Percentiles rank a stretch among this genome's conserved stretches.
These are phyloP conservation scores for Dictyostelium brefeldianum DNA, from an alignment of 78 protist species.

Conservation along the genomic window DNA sequence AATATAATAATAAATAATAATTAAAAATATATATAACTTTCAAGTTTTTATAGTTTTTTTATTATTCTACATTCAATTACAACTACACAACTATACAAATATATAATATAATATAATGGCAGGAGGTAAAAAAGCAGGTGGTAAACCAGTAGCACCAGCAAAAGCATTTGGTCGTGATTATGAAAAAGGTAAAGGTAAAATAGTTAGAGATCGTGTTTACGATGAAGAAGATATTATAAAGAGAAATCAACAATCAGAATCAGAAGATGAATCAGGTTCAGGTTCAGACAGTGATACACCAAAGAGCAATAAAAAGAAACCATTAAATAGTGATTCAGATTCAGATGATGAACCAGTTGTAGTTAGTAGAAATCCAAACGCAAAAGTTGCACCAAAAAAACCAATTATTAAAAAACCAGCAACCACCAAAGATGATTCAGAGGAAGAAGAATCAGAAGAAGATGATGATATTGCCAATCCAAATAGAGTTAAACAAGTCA, in stretches of 20 bases:
- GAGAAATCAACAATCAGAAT: conserved; percentile 10
- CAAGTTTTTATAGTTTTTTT: background rate
- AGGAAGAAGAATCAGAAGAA: conserved; percentile 5
- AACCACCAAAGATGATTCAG: conserved; percentile 3
- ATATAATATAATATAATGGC: background rate
- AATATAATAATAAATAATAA: too few relatives aligned
- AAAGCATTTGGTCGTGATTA: conserved; percentile 11
- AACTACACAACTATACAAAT: too few relatives aligned
- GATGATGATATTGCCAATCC: conserved; percentile 43
- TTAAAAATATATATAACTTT: too few relatives aligned
- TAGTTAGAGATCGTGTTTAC: conserved; percentile 11
- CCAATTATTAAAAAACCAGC: background rate
- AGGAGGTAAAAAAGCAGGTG: conserved; percentile 33
- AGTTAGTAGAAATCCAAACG: background rate
- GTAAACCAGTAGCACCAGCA: background rate
- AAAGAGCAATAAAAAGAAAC: background rate
- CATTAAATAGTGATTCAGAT: background rate
- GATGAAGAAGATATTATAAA: conserved; percentile 42
- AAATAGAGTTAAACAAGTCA: conserved; percentile 45
- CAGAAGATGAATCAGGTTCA: background rate
- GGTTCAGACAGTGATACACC: background rate
- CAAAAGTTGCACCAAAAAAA: background rate
- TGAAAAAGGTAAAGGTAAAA: conserved; percentile 15
- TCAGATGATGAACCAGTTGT: background rate
- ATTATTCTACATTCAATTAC: background rate